Conservation (phyloP, 345 rosid genomes). For the Citrus reticulata region DNA sequence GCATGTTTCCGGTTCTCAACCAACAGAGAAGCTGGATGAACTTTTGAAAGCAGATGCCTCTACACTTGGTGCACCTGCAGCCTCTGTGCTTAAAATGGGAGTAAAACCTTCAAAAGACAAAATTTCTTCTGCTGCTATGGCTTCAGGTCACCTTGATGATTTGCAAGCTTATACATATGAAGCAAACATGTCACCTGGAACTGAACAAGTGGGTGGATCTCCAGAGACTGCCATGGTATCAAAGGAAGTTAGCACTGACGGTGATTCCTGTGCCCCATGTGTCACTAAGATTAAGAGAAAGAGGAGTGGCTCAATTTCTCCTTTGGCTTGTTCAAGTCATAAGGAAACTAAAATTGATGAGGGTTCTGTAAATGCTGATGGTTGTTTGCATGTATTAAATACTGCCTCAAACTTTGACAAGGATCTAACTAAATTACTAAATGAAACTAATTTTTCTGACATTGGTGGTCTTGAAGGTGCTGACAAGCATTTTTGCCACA, state of each 20-base stretch:
- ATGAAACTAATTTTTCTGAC: slow-evolving; percentile 19
- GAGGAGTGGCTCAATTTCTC: slow-evolving; percentile 23
- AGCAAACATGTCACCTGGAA: slow-evolving; percentile 16
- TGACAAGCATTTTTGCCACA: slow-evolving; percentile 22
- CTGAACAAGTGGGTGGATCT: slow-evolving; percentile 24
- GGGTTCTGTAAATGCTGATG: slow-evolving; percentile 21
- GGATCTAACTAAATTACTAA: slow-evolving; percentile 18
- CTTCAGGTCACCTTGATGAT: slow-evolving; percentile 21
- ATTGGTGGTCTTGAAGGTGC: slow-evolving; percentile 23
- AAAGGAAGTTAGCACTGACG: slow-evolving; percentile 20
- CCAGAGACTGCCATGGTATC: slow-evolving; percentile 16
- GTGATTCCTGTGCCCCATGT: slow-evolving; percentile 13
- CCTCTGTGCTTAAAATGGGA: slow-evolving; percentile 17
- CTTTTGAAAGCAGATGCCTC: slow-evolving; percentile 18
- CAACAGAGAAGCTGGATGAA: slow-evolving; percentile 14
- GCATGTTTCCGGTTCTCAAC: slow-evolving; percentile 19
- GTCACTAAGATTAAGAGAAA: slow-evolving; percentile 25
- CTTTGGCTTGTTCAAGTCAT: slow-evolving; percentile 25
- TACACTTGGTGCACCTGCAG: slow-evolving; percentile 11
- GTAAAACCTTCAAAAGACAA: slow-evolving; percentile 21
- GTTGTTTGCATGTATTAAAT: slow-evolving; percentile 6
- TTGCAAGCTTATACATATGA: slow-evolving; percentile 26
- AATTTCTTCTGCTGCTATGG: slow-evolving; percentile 12
- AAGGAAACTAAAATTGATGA: slow-evolving; percentile 31
- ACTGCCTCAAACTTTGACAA: slow-evolving; percentile 24